Base-by-base conservation (phyloP, 192 early-diverging fungal genomes). In the Coemansia sp. region DNA sequence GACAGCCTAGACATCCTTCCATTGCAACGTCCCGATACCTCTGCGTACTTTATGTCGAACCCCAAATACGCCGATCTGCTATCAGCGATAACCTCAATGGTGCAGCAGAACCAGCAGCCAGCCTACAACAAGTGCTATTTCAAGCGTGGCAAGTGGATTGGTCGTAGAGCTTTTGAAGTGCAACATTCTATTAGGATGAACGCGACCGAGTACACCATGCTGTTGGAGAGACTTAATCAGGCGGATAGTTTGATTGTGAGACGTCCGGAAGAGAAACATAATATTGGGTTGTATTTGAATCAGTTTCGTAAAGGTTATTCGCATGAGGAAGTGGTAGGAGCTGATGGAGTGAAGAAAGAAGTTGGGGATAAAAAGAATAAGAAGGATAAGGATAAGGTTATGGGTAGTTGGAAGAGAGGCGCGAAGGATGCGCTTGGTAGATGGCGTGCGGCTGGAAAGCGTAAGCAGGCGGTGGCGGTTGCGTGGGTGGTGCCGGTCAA, bases 11-110 rank as follows among this genome's bases (percentile, higher is more conserved):
- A 63, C 16, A 83, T 77, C 40, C 57, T 69, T 12, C 76, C 78
- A 5, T 49, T 68, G 29, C 63, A 85, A 49, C 85, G 86, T 36
- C 90, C 91, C 16, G 74, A 71, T 30, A 88, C 91, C 10, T 75
- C 90, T 0, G 91, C 93, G 8, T 97, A 94, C 80, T 97, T 97
- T 68, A 95, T 93, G 32, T 89, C 89, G 0, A 94, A 93, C 79
- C 88, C 88, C 48, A 77, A 81, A 42, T 95, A 91, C 83, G 89
- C 88, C 71, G 86, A 90, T 33, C 72, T 89, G n/a, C 60, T 96
- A 8, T 86, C 90, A 32, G 83, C 84, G 2, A 60, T 94, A 20
- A 89, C 92, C 69, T 68, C 73, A 25, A 71, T 78, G 48, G 34
- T 71, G 17, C 64, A 73, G 45, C 61, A 61, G 34, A 67, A 77